These are phyloP conservation scores for Graphilbum sp. DNA, from an alignment of 2,329 filamentous ascomycete genomes.

Conservation along the genomic window DNA sequence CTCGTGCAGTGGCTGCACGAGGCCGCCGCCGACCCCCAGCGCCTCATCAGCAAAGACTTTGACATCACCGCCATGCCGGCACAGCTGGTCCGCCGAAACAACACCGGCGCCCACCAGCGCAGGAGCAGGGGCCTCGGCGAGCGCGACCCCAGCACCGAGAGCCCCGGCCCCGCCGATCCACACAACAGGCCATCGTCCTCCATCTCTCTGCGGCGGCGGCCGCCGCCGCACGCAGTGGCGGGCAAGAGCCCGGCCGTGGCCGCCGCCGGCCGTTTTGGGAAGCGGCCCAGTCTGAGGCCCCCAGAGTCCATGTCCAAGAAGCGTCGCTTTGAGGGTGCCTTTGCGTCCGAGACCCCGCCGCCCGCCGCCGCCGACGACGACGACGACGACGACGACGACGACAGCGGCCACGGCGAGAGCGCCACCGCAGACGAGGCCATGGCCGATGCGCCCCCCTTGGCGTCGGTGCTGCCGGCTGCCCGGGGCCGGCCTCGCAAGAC, in stretches of 20 bases:
- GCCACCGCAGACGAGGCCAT: no score
- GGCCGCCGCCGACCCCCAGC: conserved; percentile 14
- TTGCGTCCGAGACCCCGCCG: conserved; percentile 5
- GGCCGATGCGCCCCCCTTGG: no score
- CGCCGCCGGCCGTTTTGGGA: conserved; percentile 16
- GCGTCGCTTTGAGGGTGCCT: conserved; percentile 10
- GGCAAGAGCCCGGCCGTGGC: background rate
- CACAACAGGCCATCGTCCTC: background rate
- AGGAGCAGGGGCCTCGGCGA: background rate
- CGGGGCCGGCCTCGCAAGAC: no score
- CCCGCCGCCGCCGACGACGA: conserved; percentile 1
- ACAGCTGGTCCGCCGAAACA: conserved; percentile 13
- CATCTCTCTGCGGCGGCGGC: conserved; percentile 2
- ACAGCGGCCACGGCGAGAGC: background rate
- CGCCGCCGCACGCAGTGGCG: no score
- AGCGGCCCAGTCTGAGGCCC: conserved; percentile 27
- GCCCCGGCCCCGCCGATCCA: background rate
- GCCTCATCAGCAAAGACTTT: conserved; percentile 11
- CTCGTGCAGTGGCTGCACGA: conserved; percentile 20
- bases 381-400: background rate
- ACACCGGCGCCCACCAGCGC: background rate
- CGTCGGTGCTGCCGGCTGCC: no score
- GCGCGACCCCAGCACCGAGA: background rate
- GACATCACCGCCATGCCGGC: conserved; percentile 11
- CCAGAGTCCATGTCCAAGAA: conserved; percentile 24